Conservation (phyloP, 768 basidiomycete species). For the Tricholoma furcatifolium region DNA sequence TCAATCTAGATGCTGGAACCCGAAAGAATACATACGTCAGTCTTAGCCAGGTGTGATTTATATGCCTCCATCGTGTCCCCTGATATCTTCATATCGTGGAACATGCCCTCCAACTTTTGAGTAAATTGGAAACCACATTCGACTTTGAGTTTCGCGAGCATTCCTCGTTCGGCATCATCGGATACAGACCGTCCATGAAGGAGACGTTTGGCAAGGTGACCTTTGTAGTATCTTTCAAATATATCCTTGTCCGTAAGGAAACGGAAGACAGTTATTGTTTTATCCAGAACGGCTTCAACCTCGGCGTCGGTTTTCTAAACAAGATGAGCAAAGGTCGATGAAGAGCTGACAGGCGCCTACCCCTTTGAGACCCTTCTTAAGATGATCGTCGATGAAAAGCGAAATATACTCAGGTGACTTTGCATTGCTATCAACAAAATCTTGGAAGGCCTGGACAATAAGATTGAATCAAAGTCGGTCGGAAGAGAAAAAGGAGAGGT, state of each 20-base stretch:
- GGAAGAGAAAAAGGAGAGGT: constrained; percentile 14
- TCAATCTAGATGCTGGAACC: background rate
- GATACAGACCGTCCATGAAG: constrained; percentile 85
- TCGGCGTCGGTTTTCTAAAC: constrained; percentile 91
- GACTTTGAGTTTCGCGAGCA: constrained; percentile 95
- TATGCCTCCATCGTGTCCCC: constrained; percentile 80
- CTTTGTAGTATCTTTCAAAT: constrained; percentile 98
- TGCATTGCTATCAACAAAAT: constrained; percentile 85
- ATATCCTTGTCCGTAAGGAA: constrained; percentile 94
- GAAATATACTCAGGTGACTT: constrained; percentile 94
- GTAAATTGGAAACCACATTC: constrained; percentile 98
- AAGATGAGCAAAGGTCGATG: constrained; percentile 5
- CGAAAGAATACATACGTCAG: constrained; percentile 46
- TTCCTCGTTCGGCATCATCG: constrained; percentile 96
- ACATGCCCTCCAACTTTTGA: constrained; percentile 98
- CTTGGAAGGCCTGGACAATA: constrained; percentile 75
- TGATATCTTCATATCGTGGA: constrained; percentile 93
- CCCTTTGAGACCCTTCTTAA: constrained; percentile 92
- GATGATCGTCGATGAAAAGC: constrained; percentile 93
- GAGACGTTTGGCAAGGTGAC: constrained; percentile 90
- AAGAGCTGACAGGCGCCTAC: constrained; percentile 45
- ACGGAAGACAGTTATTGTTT: constrained; percentile 94
- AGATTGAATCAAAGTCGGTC: background rate
- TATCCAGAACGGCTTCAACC: constrained; percentile 86
- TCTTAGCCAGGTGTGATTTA: constrained; percentile 55